These are phyloP conservation scores for Proliferodiscus dingleyae DNA, from an alignment of 2,329 filamentous ascomycete species.

Conservation along the genomic window DNA sequence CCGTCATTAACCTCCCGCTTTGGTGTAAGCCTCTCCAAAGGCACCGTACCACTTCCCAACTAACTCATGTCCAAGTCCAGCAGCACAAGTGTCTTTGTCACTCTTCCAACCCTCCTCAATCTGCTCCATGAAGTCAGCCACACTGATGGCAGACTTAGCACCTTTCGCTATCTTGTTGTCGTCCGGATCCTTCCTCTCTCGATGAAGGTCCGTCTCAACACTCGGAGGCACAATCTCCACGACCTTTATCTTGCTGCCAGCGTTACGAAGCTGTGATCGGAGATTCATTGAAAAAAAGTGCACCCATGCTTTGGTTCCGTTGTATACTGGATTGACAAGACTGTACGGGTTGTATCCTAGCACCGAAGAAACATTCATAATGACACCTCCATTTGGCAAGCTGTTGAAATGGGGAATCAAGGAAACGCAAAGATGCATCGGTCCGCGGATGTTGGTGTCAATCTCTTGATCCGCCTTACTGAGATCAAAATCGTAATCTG, in stretches of 20 bases:
- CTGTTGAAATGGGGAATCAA: conserved; percentile 46
- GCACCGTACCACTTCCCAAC: too few relatives aligned
- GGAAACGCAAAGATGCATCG: conserved; percentile 48
- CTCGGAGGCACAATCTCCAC: conserved; percentile 53
- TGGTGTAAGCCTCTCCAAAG: too few relatives aligned
- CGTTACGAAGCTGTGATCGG: conserved; percentile 41
- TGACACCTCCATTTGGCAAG: conserved; percentile 34
- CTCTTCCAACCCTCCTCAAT: conserved; percentile 40
- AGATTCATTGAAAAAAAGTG: conserved; percentile 54
- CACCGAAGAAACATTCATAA: conserved; percentile 51
- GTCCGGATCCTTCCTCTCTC: conserved; percentile 50
- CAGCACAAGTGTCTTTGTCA: conserved; percentile 44
- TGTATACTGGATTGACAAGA: conserved; percentile 54
- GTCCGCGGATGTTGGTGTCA: conserved; percentile 53
- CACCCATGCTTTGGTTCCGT: conserved; percentile 54
- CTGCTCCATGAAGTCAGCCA: conserved; percentile 51
- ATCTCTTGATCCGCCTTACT: conserved; percentile 51
- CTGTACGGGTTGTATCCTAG: conserved; percentile 49
- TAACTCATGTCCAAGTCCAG: too few relatives aligned
- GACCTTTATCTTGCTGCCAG: conserved; percentile 39
- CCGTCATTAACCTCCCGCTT: too few relatives aligned
- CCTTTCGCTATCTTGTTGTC: conserved; percentile 57
- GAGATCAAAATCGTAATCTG: conserved; percentile 41
- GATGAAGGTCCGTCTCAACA: conserved; percentile 50
- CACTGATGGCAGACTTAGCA: conserved; percentile 37